Evolutionary conservation across 2,329 filamentous ascomycete genomes (phyloP).

Genomic region (Graphiopsis chlorocephala): DNA sequence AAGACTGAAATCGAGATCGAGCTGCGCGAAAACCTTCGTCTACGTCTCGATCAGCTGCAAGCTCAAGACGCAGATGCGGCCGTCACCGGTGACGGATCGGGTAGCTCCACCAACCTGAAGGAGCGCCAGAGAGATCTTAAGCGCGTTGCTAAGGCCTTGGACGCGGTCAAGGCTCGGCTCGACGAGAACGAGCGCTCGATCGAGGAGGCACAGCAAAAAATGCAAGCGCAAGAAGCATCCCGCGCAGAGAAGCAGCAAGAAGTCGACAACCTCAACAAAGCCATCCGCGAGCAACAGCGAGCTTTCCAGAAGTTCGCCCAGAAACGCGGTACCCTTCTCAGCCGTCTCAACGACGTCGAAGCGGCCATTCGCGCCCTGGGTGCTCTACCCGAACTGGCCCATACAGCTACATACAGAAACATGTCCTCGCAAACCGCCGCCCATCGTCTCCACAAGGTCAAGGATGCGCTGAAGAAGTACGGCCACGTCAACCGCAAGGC

Average conservation of each 20-base stretch:
- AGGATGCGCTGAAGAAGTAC: slow-evolving; percentile 91
- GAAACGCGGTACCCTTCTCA: slow-evolving; percentile 75
- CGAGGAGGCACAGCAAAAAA: slow-evolving; percentile 55
- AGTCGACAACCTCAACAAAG: slow-evolving; percentile 71
- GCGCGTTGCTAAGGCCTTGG: slow-evolving; percentile 68
- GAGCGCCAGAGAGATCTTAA: slow-evolving; percentile 80
- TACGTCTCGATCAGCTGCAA: slow-evolving; percentile 82
- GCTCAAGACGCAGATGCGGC: slow-evolving; percentile 68
- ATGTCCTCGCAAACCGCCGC: slow-evolving; percentile 68
- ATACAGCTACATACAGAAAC: slow-evolving; percentile 77
- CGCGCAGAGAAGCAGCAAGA: slow-evolving; percentile 65
- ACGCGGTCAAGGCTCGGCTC: slow-evolving; percentile 66
- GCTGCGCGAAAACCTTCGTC: slow-evolving; percentile 81
- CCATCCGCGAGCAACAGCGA: slow-evolving; percentile 83
- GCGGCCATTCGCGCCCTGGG: slow-evolving; percentile 91
- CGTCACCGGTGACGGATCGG: slow-evolving; percentile 42
- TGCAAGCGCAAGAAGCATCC: slow-evolving; percentile 58
- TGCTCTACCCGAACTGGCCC: slow-evolving; percentile 88
- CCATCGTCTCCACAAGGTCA: slow-evolving; percentile 80
- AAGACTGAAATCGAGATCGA: slow-evolving; percentile 85
- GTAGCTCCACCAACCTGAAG: slow-evolving; percentile 61
- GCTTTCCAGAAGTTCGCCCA: slow-evolving; percentile 88
- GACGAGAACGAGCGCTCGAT: slow-evolving; percentile 71
- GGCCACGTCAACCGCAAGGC: slow-evolving; percentile 99
- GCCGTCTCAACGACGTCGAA: slow-evolving; percentile 75